phyloP scores from a whole-genome alignment of 495 filamentous ascomycete genomes.

The Talaromyces thailandensis region DNA sequence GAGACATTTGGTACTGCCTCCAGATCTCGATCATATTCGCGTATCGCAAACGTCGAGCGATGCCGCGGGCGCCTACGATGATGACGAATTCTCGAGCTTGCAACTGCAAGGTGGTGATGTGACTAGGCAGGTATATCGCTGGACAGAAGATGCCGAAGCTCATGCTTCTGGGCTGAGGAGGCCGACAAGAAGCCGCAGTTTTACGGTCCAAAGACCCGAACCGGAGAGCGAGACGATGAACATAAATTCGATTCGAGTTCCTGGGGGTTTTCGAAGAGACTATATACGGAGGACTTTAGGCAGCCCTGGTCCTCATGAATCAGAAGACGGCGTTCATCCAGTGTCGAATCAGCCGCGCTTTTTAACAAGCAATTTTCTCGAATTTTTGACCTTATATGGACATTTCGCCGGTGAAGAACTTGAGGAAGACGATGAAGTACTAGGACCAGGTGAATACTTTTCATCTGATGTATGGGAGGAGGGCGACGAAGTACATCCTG shows the following conservation, averaged over 20 bases:
- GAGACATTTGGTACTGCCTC: slow-evolving; percentile 68
- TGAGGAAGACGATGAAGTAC: slow-evolving; percentile 87
- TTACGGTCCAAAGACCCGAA: slow-evolving; percentile 64
- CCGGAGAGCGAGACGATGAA: slow-evolving; percentile 72
- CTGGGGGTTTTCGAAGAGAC: slow-evolving; percentile 88
- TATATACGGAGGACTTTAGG: slow-evolving; percentile 62
- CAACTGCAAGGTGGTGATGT: slow-evolving; percentile 89
- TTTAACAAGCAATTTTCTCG: slow-evolving; percentile 84
- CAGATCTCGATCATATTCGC: slow-evolving; percentile 34
- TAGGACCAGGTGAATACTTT: slow-evolving; percentile 79
- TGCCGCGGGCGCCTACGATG: slow-evolving; percentile 42
- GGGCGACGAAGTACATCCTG: slow-evolving; percentile 59
- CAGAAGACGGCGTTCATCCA: slow-evolving; percentile 19
- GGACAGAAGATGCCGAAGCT: slow-evolving; percentile 73
- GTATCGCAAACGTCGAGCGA: slow-evolving; percentile 25
- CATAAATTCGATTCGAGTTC: slow-evolving; percentile 79
- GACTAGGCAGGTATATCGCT: slow-evolving; percentile 86
- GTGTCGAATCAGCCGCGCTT: slow-evolving; percentile 47
- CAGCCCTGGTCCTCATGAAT: slow-evolving; percentile 46
- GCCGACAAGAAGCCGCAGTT: slow-evolving; percentile 65
- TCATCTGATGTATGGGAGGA: slow-evolving; percentile 54
- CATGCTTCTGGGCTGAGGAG: slow-evolving; percentile 38
- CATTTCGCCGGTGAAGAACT: slow-evolving; percentile 96
- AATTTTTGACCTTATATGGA: slow-evolving; percentile 89
- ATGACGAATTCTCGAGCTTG: slow-evolving; percentile 87